Evolutionary conservation across 345 rosid species (phyloP).

Genomic region (Salix brachista): DNA sequence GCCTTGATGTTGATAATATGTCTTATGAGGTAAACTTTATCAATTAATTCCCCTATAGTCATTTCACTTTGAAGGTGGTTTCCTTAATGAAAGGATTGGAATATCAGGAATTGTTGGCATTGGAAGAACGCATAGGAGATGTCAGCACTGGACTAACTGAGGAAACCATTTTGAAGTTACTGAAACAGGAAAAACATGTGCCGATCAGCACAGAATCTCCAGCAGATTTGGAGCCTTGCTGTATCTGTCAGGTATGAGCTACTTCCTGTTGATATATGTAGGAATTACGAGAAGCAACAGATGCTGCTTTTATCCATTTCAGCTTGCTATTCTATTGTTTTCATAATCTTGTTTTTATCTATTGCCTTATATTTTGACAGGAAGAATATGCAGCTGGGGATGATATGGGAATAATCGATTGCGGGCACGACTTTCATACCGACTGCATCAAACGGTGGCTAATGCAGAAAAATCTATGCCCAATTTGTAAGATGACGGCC

Average conservation of each 20-base stretch:
- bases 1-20: constrained; percentile 31
- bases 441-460: constrained; percentile 26
- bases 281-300: background rate
- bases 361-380: constrained; percentile 7
- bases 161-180: constrained; percentile 10
- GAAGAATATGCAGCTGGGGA: constrained; percentile 17
- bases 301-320: background rate
- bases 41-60: background rate
- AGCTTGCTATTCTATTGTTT: background rate
- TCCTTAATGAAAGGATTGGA: background rate
- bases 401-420: constrained; percentile 20
- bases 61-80: background rate
- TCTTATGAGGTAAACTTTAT: constrained; percentile 22
- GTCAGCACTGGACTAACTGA: constrained; percentile 25
- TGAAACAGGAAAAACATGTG: constrained; percentile 15
- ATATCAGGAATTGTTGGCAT: constrained; percentile 26
- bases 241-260: constrained; percentile 20
- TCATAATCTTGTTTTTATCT: constrained; percentile 3
- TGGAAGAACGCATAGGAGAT: constrained; percentile 28
- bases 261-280: background rate
- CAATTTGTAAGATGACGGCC: constrained; percentile 29
- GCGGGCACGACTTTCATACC: constrained; percentile 25
- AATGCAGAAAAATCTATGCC: constrained; percentile 20
- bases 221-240: constrained; percentile 18
- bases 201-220: background rate